A percentile compares a stretch with the other conserved stretches of the same genome.
Evolutionary conservation across 1,284 basidiomycete species (phyloP).

Genomic region (Leccinum pachyderme): DNA sequence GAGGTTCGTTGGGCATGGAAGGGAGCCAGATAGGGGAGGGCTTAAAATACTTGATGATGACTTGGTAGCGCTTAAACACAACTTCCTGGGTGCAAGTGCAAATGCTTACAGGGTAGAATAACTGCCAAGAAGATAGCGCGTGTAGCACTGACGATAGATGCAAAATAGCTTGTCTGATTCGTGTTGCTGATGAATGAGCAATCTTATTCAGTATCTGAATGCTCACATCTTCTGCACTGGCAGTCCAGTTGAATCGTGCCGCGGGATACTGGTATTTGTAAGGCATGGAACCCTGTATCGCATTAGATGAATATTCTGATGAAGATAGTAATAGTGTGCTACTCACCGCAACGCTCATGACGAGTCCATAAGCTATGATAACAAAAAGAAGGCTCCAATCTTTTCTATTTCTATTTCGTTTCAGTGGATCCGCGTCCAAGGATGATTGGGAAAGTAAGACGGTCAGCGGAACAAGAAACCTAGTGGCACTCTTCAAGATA

Average conservation of each 20-base stretch:
- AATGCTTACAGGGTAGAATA: constrained; percentile 61
- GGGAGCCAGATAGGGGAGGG: constrained; percentile 39
- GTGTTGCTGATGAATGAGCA: constrained; percentile 5
- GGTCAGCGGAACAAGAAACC: constrained; percentile 63
- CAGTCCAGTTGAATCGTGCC: constrained; percentile 68
- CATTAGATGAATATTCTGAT: neutral
- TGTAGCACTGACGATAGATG: constrained; percentile 60
- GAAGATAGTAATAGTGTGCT: neutral
- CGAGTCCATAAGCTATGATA: constrained; percentile 54
- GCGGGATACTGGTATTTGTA: constrained; percentile 73
- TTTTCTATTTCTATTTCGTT: constrained; percentile 34
- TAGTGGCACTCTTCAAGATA: constrained; percentile 40
- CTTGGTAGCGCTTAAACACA: constrained; percentile 33
- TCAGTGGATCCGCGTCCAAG: constrained; percentile 36
- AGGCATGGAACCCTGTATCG: constrained; percentile 54
- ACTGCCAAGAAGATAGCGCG: constrained; percentile 62
- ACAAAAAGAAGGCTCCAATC: constrained; percentile 73
- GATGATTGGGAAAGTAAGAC: constrained; percentile 56
- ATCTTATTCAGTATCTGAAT: neutral
- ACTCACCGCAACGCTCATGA: constrained; percentile 56
- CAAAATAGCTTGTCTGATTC: constrained; percentile 70
- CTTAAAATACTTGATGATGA: constrained; percentile 54
- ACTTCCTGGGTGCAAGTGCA: neutral
- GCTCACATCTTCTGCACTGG: constrained; percentile 54
- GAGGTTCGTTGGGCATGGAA: constrained; percentile 32